Evolutionary conservation across 495 filamentous ascomycete genomes (phyloP).

Genomic region (Penicillium argentinense): DNA sequence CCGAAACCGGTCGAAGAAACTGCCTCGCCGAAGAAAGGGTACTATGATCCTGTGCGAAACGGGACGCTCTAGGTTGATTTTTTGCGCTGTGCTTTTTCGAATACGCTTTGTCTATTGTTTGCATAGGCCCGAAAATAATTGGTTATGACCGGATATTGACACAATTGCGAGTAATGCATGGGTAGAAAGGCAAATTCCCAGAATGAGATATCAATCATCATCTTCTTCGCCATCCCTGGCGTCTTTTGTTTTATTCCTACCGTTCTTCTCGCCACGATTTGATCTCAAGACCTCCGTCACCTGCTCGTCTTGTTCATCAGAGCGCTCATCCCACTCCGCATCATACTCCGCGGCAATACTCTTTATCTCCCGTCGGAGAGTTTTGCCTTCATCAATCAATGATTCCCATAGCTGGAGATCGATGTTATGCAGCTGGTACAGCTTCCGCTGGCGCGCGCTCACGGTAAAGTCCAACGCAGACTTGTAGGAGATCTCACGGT

Average conservation of each 20-base stretch:
- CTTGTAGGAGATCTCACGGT: conserved; percentile 82
- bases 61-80: conserved; percentile 23
- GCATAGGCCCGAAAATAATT: neutral
- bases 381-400: conserved; percentile 79
- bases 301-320: conserved; percentile 71
- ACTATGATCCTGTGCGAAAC: conserved; percentile 51
- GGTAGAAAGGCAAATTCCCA: neutral
- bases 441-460: conserved; percentile 68
- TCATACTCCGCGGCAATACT: conserved; percentile 84
- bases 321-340: conserved; percentile 87
- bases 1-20: conserved; percentile 22
- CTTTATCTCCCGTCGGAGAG: conserved; percentile 76
- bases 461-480: conserved; percentile 85
- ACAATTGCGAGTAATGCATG: conserved; percentile 8
- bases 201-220: conserved; percentile 17
- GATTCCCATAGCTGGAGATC: conserved; percentile 74
- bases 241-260: conserved; percentile 44
- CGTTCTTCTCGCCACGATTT: conserved; percentile 53
- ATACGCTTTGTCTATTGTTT: conserved; percentile 6
- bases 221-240: conserved; percentile 36
- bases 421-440: conserved; percentile 75
- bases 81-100: neutral
- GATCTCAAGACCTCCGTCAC: conserved; percentile 71
- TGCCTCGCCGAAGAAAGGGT: conserved; percentile 33
- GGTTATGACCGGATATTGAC: neutral